Percentiles rank a stretch among this genome's conserved stretches.
Evolutionary conservation across 352 stramenopile genomes (phyloP).

Genomic region (Pythium dissotocum): DNA sequence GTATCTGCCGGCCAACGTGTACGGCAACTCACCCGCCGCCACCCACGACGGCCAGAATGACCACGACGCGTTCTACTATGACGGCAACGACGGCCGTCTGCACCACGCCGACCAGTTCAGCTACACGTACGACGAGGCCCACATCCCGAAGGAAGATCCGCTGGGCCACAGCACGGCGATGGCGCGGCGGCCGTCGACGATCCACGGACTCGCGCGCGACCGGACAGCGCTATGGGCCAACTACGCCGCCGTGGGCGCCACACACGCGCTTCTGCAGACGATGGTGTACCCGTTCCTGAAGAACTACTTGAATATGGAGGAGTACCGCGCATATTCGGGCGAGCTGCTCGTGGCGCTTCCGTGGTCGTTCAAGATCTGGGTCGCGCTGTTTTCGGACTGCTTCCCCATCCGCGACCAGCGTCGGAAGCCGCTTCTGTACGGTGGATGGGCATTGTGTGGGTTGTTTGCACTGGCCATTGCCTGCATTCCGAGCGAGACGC

Average conservation of each 20-base stretch:
- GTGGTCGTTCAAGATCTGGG: conserved; percentile 58
- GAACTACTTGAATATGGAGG: conserved; percentile 72
- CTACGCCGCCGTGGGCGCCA: conserved; percentile 49
- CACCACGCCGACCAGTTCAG: not conserved
- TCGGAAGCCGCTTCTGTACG: conserved; percentile 51
- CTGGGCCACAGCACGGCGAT: conserved; percentile 1
- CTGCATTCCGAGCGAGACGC: conserved; percentile 33
- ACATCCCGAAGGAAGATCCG: conserved; percentile 27
- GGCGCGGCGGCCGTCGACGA: conserved; percentile 14
- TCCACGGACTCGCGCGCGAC: conserved; percentile 34
- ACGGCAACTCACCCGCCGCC: conserved; percentile 16
- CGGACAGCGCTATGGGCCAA: conserved; percentile 53
- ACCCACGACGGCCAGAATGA: conserved; percentile 11
- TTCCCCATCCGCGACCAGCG: conserved; percentile 44
- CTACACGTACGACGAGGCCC: conserved; percentile 4
- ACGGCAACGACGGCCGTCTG: conserved; percentile 6
- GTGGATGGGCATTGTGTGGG: conserved; percentile 48
- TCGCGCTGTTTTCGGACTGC: conserved; percentile 53
- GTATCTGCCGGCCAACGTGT: conserved; percentile 26
- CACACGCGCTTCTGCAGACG: conserved; percentile 58
- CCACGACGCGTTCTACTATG: conserved; percentile 25
- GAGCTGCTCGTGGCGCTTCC: conserved; percentile 57
- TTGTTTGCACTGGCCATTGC: conserved; percentile 47
- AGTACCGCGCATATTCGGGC: conserved; percentile 55
- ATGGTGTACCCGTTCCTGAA: conserved; percentile 71